Evolutionary conservation across 2,329 filamentous ascomycete genomes (phyloP), one percentile per base, ranked within the genome.

Genomic region (Cladophialophora exuberans): DNA sequence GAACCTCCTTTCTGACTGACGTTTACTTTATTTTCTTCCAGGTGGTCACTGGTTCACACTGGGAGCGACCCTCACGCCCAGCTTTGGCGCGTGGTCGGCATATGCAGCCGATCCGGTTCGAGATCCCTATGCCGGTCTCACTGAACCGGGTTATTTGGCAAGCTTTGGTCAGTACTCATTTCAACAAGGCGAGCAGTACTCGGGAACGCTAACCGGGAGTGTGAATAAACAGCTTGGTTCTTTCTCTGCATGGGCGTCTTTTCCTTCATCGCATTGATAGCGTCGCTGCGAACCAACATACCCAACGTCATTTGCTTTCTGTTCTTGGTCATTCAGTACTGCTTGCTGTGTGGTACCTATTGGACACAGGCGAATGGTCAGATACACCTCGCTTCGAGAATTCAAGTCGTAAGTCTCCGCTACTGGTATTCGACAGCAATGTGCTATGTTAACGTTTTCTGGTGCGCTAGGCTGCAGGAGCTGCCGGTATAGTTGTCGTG

Each of bases 281-380:
- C 84, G 71, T 79, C 87, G 0, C 73, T 89, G 17, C 82, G 87
- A 39, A 90, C 86, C 18, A 90, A 91, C 67, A 46, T 89, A 6
- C 78, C 83, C 67, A 88, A 89, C 70, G 79, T 87, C 61, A 61
- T 83, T 50, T 86, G 90, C 69, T 90, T 90, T 75, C 66, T 84
- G 57, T 76, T 76, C 1, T 77, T 90, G n/a, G 68, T 81, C 15
- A 65, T 25, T 1, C 22, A 22, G 13, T 31, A 26, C 39, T 23
- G 18, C n/a, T 22, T 42, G 15, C 18, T 42, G 39, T 17, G 17
- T 20, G 39, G 17, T 9, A 23, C 6, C 10, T 42, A n/a, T 13
- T 43, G 39, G 39, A 26, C 20, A 13, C 22, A 13, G 2, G 22
- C 39, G 3, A n/a, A 43, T 5, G 39, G 39, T 20, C 4, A 23